Percentiles rank a stretch among this genome's conserved stretches.
Conservation (phyloP, 352 stramenopile genomes). For the Pythium dissotocum region DNA sequence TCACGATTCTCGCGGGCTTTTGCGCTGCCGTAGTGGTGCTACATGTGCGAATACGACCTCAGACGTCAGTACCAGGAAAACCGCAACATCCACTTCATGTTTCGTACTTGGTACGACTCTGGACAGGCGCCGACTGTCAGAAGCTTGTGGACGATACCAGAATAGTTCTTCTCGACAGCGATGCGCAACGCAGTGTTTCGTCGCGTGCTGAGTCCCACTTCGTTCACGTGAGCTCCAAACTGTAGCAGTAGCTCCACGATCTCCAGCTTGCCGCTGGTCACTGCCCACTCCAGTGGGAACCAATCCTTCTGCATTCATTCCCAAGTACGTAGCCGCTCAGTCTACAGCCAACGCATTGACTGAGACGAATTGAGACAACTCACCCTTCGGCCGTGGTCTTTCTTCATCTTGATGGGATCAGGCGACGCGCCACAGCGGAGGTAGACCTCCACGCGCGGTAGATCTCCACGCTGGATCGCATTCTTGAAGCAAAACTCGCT, state of each 20-base stretch:
- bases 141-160: not conserved
- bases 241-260: not conserved
- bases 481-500: not conserved
- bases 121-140: no score
- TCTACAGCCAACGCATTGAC: no score
- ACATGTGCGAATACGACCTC: no score
- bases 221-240: not conserved
- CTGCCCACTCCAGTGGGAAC: not conserved
- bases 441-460: not conserved
- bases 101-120: not conserved
- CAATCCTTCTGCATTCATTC: no score
- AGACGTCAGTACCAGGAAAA: no score
- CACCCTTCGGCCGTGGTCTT: no score
- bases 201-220: no score
- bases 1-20: not conserved
- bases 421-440: not conserved
- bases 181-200: not conserved
- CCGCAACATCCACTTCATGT: no score
- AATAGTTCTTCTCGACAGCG: not conserved
- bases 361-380: no score
- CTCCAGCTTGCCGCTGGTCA: not conserved
- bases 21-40: slow-evolving; percentile 1
- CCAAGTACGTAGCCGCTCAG: no score
- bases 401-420: not conserved
- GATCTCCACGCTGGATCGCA: not conserved